phyloP scores from a whole-genome alignment of 2,329 filamentous ascomycete species.

The Fusarium ambrosium region DNA sequence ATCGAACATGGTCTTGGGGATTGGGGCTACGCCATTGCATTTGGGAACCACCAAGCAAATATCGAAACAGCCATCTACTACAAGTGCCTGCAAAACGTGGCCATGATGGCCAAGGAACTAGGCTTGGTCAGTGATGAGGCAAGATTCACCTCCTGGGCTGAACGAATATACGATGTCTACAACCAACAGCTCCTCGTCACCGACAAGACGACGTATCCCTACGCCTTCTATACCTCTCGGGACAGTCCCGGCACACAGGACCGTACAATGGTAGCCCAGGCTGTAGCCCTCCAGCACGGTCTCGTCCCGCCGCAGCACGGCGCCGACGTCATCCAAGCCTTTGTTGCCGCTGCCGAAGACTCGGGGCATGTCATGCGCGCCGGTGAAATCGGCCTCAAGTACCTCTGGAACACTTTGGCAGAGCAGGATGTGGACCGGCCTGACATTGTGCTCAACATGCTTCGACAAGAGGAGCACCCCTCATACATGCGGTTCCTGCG shows the following conservation, averaged over 20 bases:
- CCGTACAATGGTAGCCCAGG: constrained; percentile 56
- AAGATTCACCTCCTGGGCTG: constrained; percentile 46
- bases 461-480: constrained; percentile 61
- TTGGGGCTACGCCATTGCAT: constrained; percentile 59
- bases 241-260: constrained; percentile 51
- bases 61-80: constrained; percentile 61
- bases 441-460: constrained; percentile 58
- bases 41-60: constrained; percentile 59
- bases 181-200: constrained; percentile 52
- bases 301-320: constrained; percentile 38
- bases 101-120: constrained; percentile 53
- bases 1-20: constrained; percentile 60
- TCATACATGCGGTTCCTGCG: constrained; percentile 63
- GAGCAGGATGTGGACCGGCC: constrained; percentile 53
- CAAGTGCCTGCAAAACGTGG: constrained; percentile 54
- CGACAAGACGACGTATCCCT: constrained; percentile 48
- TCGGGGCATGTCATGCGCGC: constrained; percentile 54
- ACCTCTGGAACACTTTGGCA: constrained; percentile 57
- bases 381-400: constrained; percentile 58
- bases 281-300: constrained; percentile 47
- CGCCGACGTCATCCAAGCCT: constrained; percentile 38
- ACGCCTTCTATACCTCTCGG: constrained; percentile 55
- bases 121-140: constrained; percentile 41
- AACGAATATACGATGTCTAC: constrained; percentile 50
- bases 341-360: constrained; percentile 41